phyloP scores from a whole-genome alignment of 805 yeast species.

The Wickerhamomyces alni region DNA sequence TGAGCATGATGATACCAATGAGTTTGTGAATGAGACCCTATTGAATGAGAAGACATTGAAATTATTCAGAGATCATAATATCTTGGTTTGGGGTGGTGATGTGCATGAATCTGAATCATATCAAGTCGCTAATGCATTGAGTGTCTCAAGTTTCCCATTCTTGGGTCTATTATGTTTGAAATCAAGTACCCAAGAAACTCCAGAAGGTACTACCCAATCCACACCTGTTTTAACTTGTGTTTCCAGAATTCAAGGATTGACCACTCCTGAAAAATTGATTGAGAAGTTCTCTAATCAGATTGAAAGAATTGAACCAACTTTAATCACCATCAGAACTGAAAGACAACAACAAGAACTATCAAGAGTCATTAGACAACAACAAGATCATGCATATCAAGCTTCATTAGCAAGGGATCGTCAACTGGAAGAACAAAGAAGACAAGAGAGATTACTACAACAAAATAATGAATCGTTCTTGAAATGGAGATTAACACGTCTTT shows the following conservation, averaged over 20 bases:
- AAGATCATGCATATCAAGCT: slow-evolving; percentile 70
- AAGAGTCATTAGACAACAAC: slow-evolving; percentile 57
- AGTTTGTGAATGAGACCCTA: slow-evolving; percentile 49
- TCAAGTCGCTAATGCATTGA: slow-evolving; percentile 72
- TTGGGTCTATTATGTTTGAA: slow-evolving; percentile 71
- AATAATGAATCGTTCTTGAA: slow-evolving; percentile 37
- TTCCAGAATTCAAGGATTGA: slow-evolving; percentile 55
- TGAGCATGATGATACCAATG: slow-evolving; percentile 55
- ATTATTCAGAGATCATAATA: slow-evolving; percentile 42
- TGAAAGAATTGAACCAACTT: slow-evolving; percentile 53
- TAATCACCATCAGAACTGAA: slow-evolving; percentile 56
- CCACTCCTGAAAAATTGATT: slow-evolving; percentile 35
- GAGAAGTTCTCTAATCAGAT: slow-evolving; percentile 40
- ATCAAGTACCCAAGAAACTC: slow-evolving; percentile 43
- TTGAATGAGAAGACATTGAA: slow-evolving; percentile 43
- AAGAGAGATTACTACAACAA: slow-evolving; percentile 15
- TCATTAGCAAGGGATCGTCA: slow-evolving; percentile 64
- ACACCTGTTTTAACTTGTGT: slow-evolving; percentile 56
- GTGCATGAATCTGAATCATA: slow-evolving; percentile 75
- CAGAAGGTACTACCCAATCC: slow-evolving; percentile 47
- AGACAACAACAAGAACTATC: slow-evolving; percentile 54
- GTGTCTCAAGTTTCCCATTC: slow-evolving; percentile 74
- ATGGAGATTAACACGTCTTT: slow-evolving; percentile 37
- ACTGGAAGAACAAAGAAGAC: slow-evolving; percentile 37
- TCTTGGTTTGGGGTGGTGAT: slow-evolving; percentile 85